Evolutionary conservation across 257 asterid species (phyloP).

Genomic region (Capsicum baccatum): DNA sequence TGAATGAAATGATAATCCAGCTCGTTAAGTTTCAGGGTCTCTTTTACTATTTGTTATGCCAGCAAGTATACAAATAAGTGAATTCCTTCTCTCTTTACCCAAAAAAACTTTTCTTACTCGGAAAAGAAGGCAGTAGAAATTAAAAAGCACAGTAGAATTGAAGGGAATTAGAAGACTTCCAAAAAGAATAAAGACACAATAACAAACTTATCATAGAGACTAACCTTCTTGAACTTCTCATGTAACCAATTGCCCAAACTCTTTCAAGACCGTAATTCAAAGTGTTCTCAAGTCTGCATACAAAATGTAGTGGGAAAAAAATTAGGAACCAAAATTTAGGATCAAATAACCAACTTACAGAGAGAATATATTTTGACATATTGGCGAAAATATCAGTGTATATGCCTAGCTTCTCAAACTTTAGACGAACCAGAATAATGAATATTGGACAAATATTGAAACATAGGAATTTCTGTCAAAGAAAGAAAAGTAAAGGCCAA

Average conservation of each 20-base stretch:
- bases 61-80: not conserved
- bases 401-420: conserved; percentile 1
- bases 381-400: not conserved
- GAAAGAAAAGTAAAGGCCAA: not conserved
- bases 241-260: conserved; percentile 97
- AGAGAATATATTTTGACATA: not conserved
- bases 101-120: not conserved
- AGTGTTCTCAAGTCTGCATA: conserved; percentile 91
- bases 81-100: not conserved
- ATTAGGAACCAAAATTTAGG: not conserved
- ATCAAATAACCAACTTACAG: conserved; percentile 21
- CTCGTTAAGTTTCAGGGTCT: not conserved
- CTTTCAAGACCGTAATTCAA: conserved; percentile 97
- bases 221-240: conserved; percentile 92
- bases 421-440: not conserved
- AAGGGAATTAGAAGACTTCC: not conserved
- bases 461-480: not conserved
- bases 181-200: not conserved
- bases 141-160: not conserved
- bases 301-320: not conserved
- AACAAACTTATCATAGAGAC: conserved; percentile 29
- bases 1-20: conserved; percentile 15
- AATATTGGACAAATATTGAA: not conserved
- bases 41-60: not conserved
- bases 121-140: not conserved